Evolutionary conservation across 2,329 filamentous ascomycete genomes (phyloP).

Genomic region (Plectosphaerella sp.): DNA sequence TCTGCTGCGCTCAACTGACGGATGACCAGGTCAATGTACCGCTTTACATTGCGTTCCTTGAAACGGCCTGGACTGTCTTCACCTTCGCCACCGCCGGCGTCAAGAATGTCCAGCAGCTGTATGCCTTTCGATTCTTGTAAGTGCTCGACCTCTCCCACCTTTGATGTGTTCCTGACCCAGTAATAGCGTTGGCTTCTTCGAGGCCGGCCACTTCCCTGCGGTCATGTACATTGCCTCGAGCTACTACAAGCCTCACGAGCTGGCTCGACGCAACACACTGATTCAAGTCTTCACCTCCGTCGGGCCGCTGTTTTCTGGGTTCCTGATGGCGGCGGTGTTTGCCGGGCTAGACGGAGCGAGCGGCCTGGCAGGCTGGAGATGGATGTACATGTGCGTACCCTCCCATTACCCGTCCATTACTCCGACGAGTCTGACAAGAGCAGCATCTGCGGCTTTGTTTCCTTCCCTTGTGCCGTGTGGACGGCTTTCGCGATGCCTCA

Average conservation of each 20-base stretch:
- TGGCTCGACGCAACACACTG: slow-evolving; percentile 21
- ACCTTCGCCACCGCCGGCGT: slow-evolving; percentile 20
- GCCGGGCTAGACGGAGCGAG: slow-evolving; percentile 13
- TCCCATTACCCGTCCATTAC: neutral
- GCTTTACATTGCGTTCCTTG: slow-evolving; percentile 17
- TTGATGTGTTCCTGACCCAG: too few relatives aligned
- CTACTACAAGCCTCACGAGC: slow-evolving; percentile 23
- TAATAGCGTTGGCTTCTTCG: slow-evolving; percentile 19
- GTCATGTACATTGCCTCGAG: slow-evolving; percentile 24
- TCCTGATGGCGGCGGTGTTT: slow-evolving; percentile 19
- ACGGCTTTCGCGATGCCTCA: slow-evolving; percentile 20
- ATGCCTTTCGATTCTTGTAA: slow-evolving; percentile 20
- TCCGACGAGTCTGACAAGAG: too few relatives aligned
- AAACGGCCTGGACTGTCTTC: slow-evolving; percentile 18
- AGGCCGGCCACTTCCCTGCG: slow-evolving; percentile 21
- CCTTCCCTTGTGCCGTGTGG: slow-evolving; percentile 18
- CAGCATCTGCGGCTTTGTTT: slow-evolving; percentile 18
- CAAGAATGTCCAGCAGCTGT: slow-evolving; percentile 17
- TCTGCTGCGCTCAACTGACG: neutral
- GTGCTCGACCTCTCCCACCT: neutral
- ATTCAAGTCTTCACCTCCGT: slow-evolving; percentile 20
- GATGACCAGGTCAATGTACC: slow-evolving; percentile 14
- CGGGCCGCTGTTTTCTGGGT: slow-evolving; percentile 19
- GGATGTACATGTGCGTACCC: slow-evolving; percentile 20
- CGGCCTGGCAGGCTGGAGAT: slow-evolving; percentile 18